Conservation (phyloP, 2,329 filamentous ascomycete genomes). For the Drechslerella coelobrocha region DNA sequence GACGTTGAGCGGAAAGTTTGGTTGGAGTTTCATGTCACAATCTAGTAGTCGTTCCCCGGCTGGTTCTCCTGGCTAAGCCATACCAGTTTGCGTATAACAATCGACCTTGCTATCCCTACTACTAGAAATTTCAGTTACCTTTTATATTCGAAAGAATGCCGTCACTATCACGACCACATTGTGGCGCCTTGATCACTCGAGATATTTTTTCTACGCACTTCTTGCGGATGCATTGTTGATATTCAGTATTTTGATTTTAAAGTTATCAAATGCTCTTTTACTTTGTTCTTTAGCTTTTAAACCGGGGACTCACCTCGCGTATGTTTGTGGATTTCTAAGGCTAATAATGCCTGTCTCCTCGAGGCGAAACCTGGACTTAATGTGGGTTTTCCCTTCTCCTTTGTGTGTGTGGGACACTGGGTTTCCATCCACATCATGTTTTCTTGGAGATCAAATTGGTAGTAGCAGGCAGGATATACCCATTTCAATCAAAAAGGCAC, state of each 20-base stretch:
- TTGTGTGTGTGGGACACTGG: no score
- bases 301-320: not conserved
- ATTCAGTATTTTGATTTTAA: slow-evolving; percentile 18
- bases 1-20: slow-evolving; percentile 15
- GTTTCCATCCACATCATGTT: slow-evolving; percentile 13
- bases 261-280: slow-evolving; percentile 17
- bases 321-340: not conserved
- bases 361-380: not conserved
- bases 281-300: slow-evolving; percentile 6
- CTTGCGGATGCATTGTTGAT: slow-evolving; percentile 25
- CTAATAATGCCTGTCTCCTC: not conserved
- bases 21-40: slow-evolving; percentile 26
- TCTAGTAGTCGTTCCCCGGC: slow-evolving; percentile 23
- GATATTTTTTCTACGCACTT: slow-evolving; percentile 10
- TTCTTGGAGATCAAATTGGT: slow-evolving; percentile 45
- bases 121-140: slow-evolving; percentile 15
- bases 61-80: not conserved
- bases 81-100: not conserved
- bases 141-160: slow-evolving; percentile 44
- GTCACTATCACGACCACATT: slow-evolving; percentile 15
- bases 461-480: slow-evolving; percentile 49
- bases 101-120: slow-evolving; percentile 3
- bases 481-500: slow-evolving; percentile 25
- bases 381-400: not conserved
- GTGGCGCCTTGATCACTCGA: not conserved